Evolutionary conservation across 306 rosid genomes (phyloP), one percentile per base, ranked within the genome.

Genomic region (Rosa multiflora): DNA sequence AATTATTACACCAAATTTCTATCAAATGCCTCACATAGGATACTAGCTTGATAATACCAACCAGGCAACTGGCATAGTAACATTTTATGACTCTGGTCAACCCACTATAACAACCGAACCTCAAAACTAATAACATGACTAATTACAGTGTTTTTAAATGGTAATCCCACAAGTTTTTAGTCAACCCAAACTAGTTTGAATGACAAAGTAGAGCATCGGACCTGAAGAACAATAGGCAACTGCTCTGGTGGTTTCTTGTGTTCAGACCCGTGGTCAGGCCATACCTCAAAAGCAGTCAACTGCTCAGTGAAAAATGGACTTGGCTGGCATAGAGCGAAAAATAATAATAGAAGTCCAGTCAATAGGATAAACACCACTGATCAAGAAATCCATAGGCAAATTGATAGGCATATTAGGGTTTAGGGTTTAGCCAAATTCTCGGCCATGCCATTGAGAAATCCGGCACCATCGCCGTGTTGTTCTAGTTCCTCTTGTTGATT

Each of bases 181-280:
- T 61, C 76, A 81, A 74, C 82, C 79, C 78, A 81, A 83, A 70
- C 62, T 67, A 81, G 68, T 62, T 26, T 47, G 78, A 72, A 71
- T 47, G 78, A 52, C 15, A 26, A 76, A 78, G 74, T 76, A 35
- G 72, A 59, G 48, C 46, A 79, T 29, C 73, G 40, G 73, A 96
- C 99, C 99, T 96, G 99, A 87, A 93, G 99, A 87, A 96, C 98
- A 78, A 96, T 93, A 52, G 97, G 99, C 80, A 96, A 83, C 86
- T 96, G 99, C 85, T 96, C 99, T 35, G 98, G 99, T 14, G 98
- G 99, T 91, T 96, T 96, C 94, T 96, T 96, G 74, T 81, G 89
- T 78, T 96, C 99, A 37, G 98, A 93, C 75, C 99, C 99, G 85
- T 96, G 99, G 83, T 91, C 98, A 39, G 93, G 98, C 99, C 99